A percentile compares a stretch with the other conserved stretches of the same genome.
phyloP scores from a whole-genome alignment of 1,284 basidiomycete genomes.

The Sporisorium scitamineum region DNA sequence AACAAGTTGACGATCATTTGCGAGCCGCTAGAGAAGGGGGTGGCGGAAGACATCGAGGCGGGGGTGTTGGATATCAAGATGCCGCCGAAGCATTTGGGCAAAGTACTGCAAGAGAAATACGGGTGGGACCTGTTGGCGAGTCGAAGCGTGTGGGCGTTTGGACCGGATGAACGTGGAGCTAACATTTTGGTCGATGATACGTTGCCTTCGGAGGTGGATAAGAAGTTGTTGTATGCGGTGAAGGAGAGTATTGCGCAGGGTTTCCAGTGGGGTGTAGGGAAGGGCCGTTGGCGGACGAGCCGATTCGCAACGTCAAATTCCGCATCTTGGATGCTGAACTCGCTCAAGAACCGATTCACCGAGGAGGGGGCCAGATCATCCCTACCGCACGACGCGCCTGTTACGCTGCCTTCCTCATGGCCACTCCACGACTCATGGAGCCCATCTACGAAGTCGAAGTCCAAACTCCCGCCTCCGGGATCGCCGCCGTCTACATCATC shows the following conservation, averaged over 20 bases:
- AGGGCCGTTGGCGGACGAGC: slow-evolving; percentile 97
- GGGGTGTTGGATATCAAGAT: slow-evolving; percentile 56
- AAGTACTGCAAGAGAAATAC: slow-evolving; percentile 76
- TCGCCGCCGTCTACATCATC: slow-evolving; percentile 96
- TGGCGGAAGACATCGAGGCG: slow-evolving; percentile 67
- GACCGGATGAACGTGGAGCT: slow-evolving; percentile 87
- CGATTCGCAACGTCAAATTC: slow-evolving; percentile 99
- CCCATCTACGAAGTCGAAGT: slow-evolving; percentile 99
- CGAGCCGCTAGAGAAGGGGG: slow-evolving; percentile 67
- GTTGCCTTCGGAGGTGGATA: slow-evolving; percentile 93
- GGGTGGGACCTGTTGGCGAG: slow-evolving; percentile 98
- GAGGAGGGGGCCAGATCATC: slow-evolving; percentile 97
- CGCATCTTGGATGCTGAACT: slow-evolving; percentile 90
- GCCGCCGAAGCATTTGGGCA: slow-evolving; percentile 62
- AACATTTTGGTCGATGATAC: slow-evolving; percentile 97
- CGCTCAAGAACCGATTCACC: slow-evolving; percentile 93
- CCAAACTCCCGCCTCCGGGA: slow-evolving; percentile 96
- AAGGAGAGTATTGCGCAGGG: slow-evolving; percentile 97
- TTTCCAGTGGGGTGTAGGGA: slow-evolving; percentile 98
- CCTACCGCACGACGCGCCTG: slow-evolving; percentile 96
- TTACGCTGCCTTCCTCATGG: slow-evolving; percentile 98
- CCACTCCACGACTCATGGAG: slow-evolving; percentile 76
- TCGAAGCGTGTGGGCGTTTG: slow-evolving; percentile 99
- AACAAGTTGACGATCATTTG: slow-evolving; percentile 67
- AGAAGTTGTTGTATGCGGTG: slow-evolving; percentile 87